phyloP scores from a whole-genome alignment of 2,329 filamentous ascomycete species.

The Fusarium siculi region DNA sequence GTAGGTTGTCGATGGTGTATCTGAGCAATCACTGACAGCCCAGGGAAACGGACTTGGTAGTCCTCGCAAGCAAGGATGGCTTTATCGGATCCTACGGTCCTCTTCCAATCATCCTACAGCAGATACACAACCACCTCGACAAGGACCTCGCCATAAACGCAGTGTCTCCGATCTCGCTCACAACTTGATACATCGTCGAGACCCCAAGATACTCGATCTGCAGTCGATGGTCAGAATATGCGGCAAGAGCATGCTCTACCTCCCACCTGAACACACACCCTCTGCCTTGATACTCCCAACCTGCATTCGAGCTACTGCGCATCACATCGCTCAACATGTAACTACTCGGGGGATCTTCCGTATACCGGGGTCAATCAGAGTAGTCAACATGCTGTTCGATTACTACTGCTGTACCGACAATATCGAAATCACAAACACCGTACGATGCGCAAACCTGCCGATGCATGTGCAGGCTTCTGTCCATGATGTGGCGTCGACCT shows the following conservation, averaged over 20 bases:
- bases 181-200: conserved; percentile 57
- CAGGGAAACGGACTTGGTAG: conserved; percentile 35
- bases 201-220: conserved; percentile 63
- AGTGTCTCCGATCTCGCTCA: conserved; percentile 67
- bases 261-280: conserved; percentile 68
- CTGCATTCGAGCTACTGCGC: conserved; percentile 73
- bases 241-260: conserved; percentile 69
- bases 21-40: conserved; percentile 8
- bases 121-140: conserved; percentile 7
- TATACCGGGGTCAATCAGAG: conserved; percentile 67
- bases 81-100: conserved; percentile 51
- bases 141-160: conserved; percentile 54
- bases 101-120: conserved; percentile 30
- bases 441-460: conserved; percentile 68
- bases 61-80: conserved; percentile 51
- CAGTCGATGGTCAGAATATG: conserved; percentile 70
- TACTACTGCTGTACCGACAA: conserved; percentile 67
- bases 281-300: conserved; percentile 69
- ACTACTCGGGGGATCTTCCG: conserved; percentile 70
- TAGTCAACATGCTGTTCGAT: conserved; percentile 69
- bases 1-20: conserved; percentile 44
- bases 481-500: conserved; percentile 74
- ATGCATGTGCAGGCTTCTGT: conserved; percentile 67
- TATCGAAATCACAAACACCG: conserved; percentile 65
- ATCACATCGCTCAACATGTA: conserved; percentile 68